Conservation (phyloP, 495 filamentous ascomycete genomes). For the Xeromyces bisporus region DNA sequence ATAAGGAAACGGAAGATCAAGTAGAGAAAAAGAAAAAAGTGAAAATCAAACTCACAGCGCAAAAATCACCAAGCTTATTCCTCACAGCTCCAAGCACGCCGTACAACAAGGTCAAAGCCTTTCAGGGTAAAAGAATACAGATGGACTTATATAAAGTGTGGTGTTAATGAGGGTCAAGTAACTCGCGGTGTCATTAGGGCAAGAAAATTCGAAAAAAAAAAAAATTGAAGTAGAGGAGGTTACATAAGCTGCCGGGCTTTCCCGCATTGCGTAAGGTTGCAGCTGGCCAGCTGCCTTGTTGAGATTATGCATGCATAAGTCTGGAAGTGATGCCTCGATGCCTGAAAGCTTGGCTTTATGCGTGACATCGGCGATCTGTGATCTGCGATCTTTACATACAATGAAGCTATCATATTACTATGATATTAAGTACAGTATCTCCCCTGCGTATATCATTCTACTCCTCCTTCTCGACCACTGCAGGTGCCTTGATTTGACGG, state of each 20-base stretch:
- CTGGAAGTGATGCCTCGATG: no score
- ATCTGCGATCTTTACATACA: no score
- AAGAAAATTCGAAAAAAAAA: no score
- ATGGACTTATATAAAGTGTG: no score
- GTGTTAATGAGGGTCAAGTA: no score
- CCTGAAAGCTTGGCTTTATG: no score
- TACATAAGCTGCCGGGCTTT: conserved; percentile 28
- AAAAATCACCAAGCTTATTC: conserved; percentile 6
- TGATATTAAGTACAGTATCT: no score
- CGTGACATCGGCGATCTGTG: no score
- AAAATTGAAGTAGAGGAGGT: no score
- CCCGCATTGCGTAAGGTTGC: conserved; percentile 28
- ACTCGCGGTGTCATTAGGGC: no score
- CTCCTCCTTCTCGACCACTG: conserved; percentile 59
- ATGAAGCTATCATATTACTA: no score
- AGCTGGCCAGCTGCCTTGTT: conserved; percentile 8
- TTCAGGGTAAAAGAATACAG: neutral
- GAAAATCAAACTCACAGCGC: conserved; percentile 7
- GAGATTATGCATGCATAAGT: neutral
- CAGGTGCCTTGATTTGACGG: conserved; percentile 57
- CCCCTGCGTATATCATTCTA: no score
- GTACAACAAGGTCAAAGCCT: conserved; percentile 4
- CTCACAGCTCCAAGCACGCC: conserved; percentile 15
- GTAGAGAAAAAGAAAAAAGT: conserved; percentile 3
- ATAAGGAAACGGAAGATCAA: conserved; percentile 7